Percentiles rank a stretch among this genome's conserved stretches.
These are phyloP conservation scores for Asterophora lycoperdoides DNA, from an alignment of 768 basidiomycete genomes.

Conservation along the genomic window DNA sequence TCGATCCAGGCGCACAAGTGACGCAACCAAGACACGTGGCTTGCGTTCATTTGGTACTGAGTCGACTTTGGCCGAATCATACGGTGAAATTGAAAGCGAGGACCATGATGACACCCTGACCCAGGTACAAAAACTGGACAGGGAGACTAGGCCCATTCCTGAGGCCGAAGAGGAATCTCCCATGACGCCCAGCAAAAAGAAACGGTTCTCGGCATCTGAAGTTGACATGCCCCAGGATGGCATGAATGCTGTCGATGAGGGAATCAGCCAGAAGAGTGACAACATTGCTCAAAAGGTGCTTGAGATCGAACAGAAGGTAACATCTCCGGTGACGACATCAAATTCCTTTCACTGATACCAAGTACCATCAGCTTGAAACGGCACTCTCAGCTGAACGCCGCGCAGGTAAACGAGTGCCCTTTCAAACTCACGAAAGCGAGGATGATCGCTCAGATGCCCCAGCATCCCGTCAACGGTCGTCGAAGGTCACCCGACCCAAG, in stretches of 20 bases:
- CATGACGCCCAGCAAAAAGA: conserved; percentile 50
- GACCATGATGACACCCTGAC: conserved; percentile 28
- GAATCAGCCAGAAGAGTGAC: conserved; percentile 80
- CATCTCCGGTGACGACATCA: conserved; percentile 15
- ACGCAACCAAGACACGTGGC: conserved; percentile 48
- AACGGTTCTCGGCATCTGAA: conserved; percentile 74
- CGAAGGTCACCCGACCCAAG: conserved; percentile 27
- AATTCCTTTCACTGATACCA: background rate
- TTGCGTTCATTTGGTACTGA: conserved; percentile 76
- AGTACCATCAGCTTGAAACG: conserved; percentile 56
- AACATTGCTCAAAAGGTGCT: conserved; percentile 84
- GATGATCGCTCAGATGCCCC: conserved; percentile 50
- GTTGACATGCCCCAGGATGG: conserved; percentile 65
- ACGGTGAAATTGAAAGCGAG: conserved; percentile 41
- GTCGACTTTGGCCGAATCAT: conserved; percentile 72
- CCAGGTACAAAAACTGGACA: conserved; percentile 30
- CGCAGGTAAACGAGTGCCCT: conserved; percentile 35
- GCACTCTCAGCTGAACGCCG: conserved; percentile 63
- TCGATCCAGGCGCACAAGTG: conserved; percentile 58
- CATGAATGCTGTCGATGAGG: conserved; percentile 84
- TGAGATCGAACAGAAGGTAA: conserved; percentile 88
- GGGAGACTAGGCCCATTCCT: conserved; percentile 50
- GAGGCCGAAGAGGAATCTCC: conserved; percentile 49
- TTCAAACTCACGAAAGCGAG: conserved; percentile 45
- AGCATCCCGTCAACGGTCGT: conserved; percentile 39